Evolutionary conservation across 495 filamentous ascomycete species (phyloP).

Genomic region (Barbatosphaeria neglecta): DNA sequence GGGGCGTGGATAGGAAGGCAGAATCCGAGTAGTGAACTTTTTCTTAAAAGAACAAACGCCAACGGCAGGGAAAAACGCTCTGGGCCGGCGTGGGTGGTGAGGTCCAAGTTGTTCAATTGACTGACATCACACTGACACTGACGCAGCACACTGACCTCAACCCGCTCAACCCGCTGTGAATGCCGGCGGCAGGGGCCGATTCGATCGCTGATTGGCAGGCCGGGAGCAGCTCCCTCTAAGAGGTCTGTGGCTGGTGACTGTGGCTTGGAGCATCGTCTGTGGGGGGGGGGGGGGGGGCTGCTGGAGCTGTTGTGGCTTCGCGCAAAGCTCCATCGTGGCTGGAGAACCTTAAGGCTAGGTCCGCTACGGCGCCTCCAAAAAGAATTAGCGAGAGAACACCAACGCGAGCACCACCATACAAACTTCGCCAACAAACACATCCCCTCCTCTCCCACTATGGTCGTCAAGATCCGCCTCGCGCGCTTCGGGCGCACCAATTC

Average conservation of each 20-base stretch:
- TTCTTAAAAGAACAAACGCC: too few relatives aligned
- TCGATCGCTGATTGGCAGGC: background rate
- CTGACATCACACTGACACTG: too few relatives aligned
- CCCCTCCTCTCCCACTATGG: constrained; percentile 63
- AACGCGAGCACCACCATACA: background rate
- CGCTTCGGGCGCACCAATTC: constrained; percentile 81
- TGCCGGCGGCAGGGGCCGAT: background rate
- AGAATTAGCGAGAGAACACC: background rate
- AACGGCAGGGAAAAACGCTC: too few relatives aligned
- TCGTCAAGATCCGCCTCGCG: constrained; percentile 81
- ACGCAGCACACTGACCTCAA: too few relatives aligned
- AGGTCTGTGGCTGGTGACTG: background rate
- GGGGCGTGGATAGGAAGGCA: background rate
- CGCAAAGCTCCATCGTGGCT: too few relatives aligned
- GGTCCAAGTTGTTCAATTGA: background rate
- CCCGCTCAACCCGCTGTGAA: background rate
- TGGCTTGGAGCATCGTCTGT: too few relatives aligned
- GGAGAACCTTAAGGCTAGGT: too few relatives aligned
- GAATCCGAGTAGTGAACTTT: too few relatives aligned
- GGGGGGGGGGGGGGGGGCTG: too few relatives aligned
- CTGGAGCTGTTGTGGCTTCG: too few relatives aligned
- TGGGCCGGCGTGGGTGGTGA: background rate
- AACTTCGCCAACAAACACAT: background rate
- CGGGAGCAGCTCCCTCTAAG: too few relatives aligned
- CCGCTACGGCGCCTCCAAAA: background rate